Base-by-base conservation (phyloP, 169 alveolate species). In the Eimeria sp. region DNA sequence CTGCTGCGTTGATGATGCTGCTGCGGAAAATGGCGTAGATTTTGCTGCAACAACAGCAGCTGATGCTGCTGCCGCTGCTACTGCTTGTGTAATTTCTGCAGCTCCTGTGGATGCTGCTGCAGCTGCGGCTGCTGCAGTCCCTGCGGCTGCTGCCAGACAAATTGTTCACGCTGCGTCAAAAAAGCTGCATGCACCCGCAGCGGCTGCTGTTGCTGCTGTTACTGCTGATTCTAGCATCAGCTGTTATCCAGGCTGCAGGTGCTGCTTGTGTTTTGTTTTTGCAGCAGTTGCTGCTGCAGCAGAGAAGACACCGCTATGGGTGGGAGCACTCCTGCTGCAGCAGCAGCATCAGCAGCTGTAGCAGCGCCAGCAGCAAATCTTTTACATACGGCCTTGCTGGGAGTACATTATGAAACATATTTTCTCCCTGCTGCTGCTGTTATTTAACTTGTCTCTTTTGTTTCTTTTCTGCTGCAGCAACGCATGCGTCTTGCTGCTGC, bases 321-420 rank as follows among this genome's bases (percentile, higher is more conserved):
- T n/a, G 73, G 10, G 11, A 40, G 25, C n/a, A 7, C 51, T 43
- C 61, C 72, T 30, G 90, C 73, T 49, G 90, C 89, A 22, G 89
- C 90, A 49, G 90, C 90, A 82, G 90, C 90, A 47, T 70, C 90
- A 82, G 89, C 90, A 49, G 72, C 73, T 49, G 90, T 65, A 22
- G 90, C 90, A 51, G 90, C 67, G 47, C 30, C 90, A 25, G 90
- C 73, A 82, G 57, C 90, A 49, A 40, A 27, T 18, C 90, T 20
- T 51, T 30, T 82, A n/a, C 54, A 65, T 54, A n/a, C 27, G 49
- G 10, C 58, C 72, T 54, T 45, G 20, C 51, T 20, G 49, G 61
- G 20, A 76, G 63, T 40, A 10, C 22, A 43, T 65, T 82, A 47
- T 61, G 75, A 76, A n/a, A 76, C n/a, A 27, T 18, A 11, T 30